phyloP scores from a whole-genome alignment of 495 filamentous ascomycete species.

The Zalerion maritima region DNA sequence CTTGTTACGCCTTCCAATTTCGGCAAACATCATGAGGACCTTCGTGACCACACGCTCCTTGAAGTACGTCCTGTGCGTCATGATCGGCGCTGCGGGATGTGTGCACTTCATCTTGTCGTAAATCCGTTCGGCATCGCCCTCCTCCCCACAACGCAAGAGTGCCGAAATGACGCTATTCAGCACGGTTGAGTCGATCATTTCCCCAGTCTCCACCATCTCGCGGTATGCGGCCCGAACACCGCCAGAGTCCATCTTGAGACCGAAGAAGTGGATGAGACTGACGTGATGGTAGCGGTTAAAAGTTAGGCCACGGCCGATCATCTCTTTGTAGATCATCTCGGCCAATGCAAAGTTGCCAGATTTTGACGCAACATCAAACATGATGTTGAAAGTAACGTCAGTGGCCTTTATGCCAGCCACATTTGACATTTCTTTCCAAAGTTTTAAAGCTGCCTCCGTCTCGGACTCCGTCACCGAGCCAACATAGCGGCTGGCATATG shows the following conservation, averaged over 20 bases:
- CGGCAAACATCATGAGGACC: slow-evolving; percentile 37
- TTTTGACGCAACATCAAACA: slow-evolving; percentile 80
- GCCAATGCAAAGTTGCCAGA: slow-evolving; percentile 68
- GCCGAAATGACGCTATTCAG: slow-evolving; percentile 74
- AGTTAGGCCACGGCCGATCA: slow-evolving; percentile 46
- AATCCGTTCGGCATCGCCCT: slow-evolving; percentile 54
- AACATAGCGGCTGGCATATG: slow-evolving; percentile 59
- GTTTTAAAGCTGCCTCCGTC: slow-evolving; percentile 52
- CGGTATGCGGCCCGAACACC: slow-evolving; percentile 57
- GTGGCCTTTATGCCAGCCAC: slow-evolving; percentile 47
- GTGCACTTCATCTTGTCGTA: slow-evolving; percentile 69
- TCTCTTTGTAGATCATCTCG: slow-evolving; percentile 71
- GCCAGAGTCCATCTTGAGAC: slow-evolving; percentile 51
- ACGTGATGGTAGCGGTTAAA: slow-evolving; percentile 65
- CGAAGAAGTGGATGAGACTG: slow-evolving; percentile 68
- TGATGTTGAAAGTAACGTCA: slow-evolving; percentile 72
- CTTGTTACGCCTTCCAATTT: slow-evolving; percentile 24
- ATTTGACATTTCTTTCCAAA: slow-evolving; percentile 86
- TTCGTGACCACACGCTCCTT: slow-evolving; percentile 39
- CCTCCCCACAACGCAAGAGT: slow-evolving; percentile 58
- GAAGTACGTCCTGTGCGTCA: slow-evolving; percentile 26
- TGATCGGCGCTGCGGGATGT: slow-evolving; percentile 14
- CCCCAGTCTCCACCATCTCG: slow-evolving; percentile 61
- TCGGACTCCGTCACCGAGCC: slow-evolving; percentile 46
- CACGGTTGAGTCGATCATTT: slow-evolving; percentile 77